Evolutionary conservation across 106 monocot genomes (phyloP).

Genomic region (Vanilla planifolia): DNA sequence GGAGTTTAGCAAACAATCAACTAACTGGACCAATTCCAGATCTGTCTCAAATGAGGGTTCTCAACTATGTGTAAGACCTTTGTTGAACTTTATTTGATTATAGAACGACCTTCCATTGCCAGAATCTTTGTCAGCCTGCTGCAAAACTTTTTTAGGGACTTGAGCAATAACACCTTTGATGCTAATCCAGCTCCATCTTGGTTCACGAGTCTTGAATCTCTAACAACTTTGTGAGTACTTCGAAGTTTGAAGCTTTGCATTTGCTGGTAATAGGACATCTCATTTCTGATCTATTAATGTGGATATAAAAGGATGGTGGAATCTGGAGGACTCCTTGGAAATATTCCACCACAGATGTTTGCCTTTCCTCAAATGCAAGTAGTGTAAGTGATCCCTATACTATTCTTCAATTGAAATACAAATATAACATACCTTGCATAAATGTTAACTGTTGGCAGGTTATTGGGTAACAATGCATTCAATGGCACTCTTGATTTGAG

Average conservation of each 20-base stretch:
- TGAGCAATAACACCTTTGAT: slow-evolving; percentile 74
- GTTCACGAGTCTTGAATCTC: slow-evolving; percentile 26
- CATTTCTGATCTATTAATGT: background rate
- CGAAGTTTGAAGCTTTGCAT: background rate
- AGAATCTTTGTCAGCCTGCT: background rate
- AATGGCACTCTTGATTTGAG: slow-evolving; percentile 46
- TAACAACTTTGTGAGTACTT: slow-evolving; percentile 48
- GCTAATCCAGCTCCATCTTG: slow-evolving; percentile 46
- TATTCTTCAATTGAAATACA: background rate
- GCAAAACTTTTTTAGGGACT: slow-evolving; percentile 37
- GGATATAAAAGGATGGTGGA: slow-evolving; percentile 35
- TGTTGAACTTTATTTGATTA: background rate
- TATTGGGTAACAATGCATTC: slow-evolving; percentile 34
- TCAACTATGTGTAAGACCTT: slow-evolving; percentile 65
- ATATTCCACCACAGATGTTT: slow-evolving; percentile 42
- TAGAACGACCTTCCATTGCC: background rate
- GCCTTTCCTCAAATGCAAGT: slow-evolving; percentile 35
- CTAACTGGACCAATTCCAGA: slow-evolving; percentile 59
- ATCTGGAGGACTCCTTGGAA: slow-evolving; percentile 32
- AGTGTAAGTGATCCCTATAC: slow-evolving; percentile 28
- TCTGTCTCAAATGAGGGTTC: slow-evolving; percentile 39
- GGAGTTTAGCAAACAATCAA: slow-evolving; percentile 65
- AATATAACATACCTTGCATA: background rate
- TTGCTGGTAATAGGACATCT: background rate
- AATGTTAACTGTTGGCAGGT: slow-evolving; percentile 19